Evolutionary conservation across 257 asterid genomes (phyloP).

Genomic region (Paraleonurus japonicus): DNA sequence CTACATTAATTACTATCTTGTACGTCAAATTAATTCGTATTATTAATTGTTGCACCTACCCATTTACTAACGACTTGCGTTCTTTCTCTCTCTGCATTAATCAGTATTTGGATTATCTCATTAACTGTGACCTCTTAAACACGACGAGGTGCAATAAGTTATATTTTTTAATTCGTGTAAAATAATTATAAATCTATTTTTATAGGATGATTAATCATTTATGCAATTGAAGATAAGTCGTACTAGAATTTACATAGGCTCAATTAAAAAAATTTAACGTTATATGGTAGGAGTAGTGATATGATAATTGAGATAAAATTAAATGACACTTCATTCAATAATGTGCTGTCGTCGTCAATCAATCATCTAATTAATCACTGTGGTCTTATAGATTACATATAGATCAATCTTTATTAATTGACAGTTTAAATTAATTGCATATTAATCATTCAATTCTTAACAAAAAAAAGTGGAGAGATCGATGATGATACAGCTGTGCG

Average conservation of each 20-base stretch:
- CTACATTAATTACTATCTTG: not conserved
- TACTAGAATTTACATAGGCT: too few species aligned
- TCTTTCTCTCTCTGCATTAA: too few species aligned
- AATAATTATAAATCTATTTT: too few species aligned
- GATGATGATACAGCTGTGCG: not conserved
- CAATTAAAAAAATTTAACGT: too few species aligned
- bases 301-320: not conserved
- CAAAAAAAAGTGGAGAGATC: not conserved
- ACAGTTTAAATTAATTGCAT: not conserved
- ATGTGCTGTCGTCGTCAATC: not conserved
- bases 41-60: not conserved
- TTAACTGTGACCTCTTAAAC: too few species aligned
- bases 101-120: too few species aligned
- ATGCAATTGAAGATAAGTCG: too few species aligned
- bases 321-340: not conserved
- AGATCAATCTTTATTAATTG: conserved; percentile 1
- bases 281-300: too few species aligned
- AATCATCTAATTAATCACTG: not conserved
- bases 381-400: not conserved
- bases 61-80: not conserved
- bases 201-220: too few species aligned
- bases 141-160: too few species aligned
- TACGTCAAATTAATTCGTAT: not conserved
- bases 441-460: not conserved
- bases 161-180: too few species aligned